phyloP scores from a whole-genome alignment of 148 eudicot genomes.

The Rhododendron simsii region DNA sequence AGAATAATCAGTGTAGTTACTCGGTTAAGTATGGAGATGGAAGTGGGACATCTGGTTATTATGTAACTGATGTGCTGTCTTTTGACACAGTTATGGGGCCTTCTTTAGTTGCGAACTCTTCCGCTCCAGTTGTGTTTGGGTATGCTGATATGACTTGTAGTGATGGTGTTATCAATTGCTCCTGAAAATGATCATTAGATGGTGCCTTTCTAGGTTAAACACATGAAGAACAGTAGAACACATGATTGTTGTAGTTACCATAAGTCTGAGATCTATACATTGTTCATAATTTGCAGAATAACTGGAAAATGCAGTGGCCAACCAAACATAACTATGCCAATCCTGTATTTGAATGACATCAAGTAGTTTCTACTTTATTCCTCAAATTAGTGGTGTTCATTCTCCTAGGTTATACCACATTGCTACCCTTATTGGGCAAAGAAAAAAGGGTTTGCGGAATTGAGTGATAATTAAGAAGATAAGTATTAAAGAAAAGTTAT shows the following conservation, averaged over 20 bases:
- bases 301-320: not conserved
- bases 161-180: not conserved
- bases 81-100: constrained; percentile 69
- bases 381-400: not conserved
- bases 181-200: not conserved
- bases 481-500: not conserved
- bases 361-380: not conserved
- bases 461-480: not conserved
- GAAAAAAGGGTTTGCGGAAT: not conserved
- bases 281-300: not conserved
- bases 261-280: not conserved
- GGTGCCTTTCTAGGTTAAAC: not conserved
- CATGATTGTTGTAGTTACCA: not conserved
- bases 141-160: constrained; percentile 26
- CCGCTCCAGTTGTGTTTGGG: constrained; percentile 88
- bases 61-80: constrained; percentile 69
- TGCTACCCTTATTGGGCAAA: not conserved
- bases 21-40: constrained; percentile 85
- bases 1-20: constrained; percentile 66
- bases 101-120: constrained; percentile 62
- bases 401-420: not conserved
- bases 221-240: not conserved
- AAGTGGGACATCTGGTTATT: constrained; percentile 82
- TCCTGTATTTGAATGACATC: not conserved
- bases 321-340: not conserved